These are phyloP conservation scores for Colletotrichum lentis DNA, from an alignment of 2,329 filamentous ascomycete species.

Conservation along the genomic window DNA sequence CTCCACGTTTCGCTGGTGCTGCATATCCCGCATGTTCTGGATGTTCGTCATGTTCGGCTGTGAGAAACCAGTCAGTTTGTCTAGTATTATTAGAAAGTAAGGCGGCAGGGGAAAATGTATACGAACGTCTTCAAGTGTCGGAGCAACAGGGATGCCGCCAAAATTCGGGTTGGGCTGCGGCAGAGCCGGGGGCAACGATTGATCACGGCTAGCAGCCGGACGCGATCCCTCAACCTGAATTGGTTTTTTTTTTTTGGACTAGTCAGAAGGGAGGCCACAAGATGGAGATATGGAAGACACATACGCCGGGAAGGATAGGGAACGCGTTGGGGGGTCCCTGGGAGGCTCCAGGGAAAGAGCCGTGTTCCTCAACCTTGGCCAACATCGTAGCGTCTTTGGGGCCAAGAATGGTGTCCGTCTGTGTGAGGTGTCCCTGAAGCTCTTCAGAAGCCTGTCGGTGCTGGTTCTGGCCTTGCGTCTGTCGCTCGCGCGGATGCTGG, in stretches of 20 bases:
- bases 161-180: neutral
- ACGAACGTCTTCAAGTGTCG: neutral
- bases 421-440: neutral
- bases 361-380: neutral
- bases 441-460: too few species aligned
- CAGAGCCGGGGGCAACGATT: neutral
- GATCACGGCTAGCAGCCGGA: neutral
- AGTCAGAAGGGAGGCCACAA: neutral
- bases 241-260: too few species aligned
- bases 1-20: too few species aligned
- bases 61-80: neutral
- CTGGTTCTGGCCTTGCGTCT: neutral
- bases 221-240: neutral
- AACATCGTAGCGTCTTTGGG: too few species aligned
- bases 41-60: neutral
- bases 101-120: neutral
- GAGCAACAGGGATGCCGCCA: too few species aligned
- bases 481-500: neutral
- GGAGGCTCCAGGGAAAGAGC: too few species aligned
- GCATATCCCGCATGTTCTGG: too few species aligned
- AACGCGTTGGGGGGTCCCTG: neutral
- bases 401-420: rapidly evolving
- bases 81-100: neutral
- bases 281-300: too few species aligned
- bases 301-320: neutral